Evolutionary conservation across 345 rosid genomes (phyloP), one percentile per base, ranked within the genome.

Genomic region (Brassica juncea): DNA sequence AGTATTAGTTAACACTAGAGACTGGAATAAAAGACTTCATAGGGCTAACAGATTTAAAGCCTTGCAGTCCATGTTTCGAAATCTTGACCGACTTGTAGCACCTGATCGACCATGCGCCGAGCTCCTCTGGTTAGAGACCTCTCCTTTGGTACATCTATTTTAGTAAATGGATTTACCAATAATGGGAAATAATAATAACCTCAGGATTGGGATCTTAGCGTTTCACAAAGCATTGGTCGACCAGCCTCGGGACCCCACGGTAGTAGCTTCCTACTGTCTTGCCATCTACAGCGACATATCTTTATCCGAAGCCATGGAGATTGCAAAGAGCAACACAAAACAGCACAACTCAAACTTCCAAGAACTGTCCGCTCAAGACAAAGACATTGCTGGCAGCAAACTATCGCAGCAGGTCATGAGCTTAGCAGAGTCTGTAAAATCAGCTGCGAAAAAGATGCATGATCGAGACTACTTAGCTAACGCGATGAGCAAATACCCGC

Each of bases 21-120:
- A 30, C 37, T 60, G 39, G 27, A 58, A 23, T 23, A 23, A 15
- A 31, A 28, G 21, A 34, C 31, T 57, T 60, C 52, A 65, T 57
- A 55, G 6, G 52, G 27, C 68, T 72, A 72, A 72, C 61, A 0
- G 35, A 9, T 16, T n/a, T 66, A 30, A 66, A 60, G 4, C 2
- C 31, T 61, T 83, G 81, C 84, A 88, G 91, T 80, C 83, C 0
- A 82, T 86, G 49, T 85, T 88, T 84, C 82, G 78, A 47, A 85
- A 82, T 84, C 78, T 88, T 76, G 91, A 88, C 74, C 84, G 80
- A 61, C 88, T 85, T 68, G 81, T 91, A 66, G 96, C 92, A 65
- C 93, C 96, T 70, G 88, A 91, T 81, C 85, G 87, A 42, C 93
- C 96, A 75, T 91, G 93, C 66, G 84, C 86, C 54, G 82, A 85